phyloP scores from a whole-genome alignment of 352 stramenopile species.

The Phytopythium sindhum region DNA sequence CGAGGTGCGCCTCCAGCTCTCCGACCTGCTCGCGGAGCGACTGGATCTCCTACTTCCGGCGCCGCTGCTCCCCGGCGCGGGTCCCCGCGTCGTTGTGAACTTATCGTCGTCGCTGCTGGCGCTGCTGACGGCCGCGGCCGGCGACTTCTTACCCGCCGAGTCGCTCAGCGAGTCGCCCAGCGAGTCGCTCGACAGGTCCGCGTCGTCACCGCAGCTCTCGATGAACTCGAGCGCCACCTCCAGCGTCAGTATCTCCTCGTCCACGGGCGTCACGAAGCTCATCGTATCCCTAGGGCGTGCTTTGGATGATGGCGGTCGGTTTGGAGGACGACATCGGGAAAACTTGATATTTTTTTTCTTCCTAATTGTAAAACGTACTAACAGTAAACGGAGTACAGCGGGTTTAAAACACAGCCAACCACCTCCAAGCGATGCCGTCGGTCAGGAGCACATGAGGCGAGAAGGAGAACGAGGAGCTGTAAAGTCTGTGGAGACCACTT shows the following conservation, averaged over 20 bases:
- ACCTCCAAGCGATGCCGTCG: no score
- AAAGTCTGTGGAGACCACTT: no score
- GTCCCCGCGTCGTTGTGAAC: no score
- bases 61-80: slow-evolving; percentile 9
- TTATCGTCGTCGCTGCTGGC: slow-evolving; percentile 8
- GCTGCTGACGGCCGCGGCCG: not conserved
- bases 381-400: no score
- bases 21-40: slow-evolving; percentile 19
- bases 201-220: slow-evolving; percentile 10
- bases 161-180: not conserved
- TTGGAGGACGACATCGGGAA: no score
- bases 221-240: slow-evolving; percentile 26
- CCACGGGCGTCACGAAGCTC: slow-evolving; percentile 14
- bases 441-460: no score
- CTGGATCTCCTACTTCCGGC: slow-evolving; percentile 28
- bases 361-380: no score
- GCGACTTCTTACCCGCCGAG: not conserved
- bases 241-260: slow-evolving; percentile 17
- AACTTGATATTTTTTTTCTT: no score
- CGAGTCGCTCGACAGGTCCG: not conserved
- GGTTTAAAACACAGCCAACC: no score
- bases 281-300: no score
- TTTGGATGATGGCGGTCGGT: no score
- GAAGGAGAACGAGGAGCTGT: no score
- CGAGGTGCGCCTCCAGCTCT: slow-evolving; percentile 27